These are phyloP conservation scores for Hanseniaspora mollemarum DNA, from an alignment of 805 yeast genomes.

Conservation along the genomic window DNA sequence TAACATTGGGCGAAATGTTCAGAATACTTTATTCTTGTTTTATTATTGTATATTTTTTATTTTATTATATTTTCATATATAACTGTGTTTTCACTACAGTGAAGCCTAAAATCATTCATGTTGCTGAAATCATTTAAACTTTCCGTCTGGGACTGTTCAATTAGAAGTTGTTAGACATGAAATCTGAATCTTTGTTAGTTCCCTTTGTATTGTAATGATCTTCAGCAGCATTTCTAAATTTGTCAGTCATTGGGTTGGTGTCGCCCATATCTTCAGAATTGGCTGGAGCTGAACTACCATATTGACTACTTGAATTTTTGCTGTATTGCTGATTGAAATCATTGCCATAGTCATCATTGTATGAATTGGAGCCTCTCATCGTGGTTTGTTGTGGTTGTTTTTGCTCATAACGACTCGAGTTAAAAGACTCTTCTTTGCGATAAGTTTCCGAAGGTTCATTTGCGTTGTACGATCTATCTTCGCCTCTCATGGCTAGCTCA, in stretches of 20 bases:
- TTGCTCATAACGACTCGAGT: no score
- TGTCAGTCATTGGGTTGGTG: constrained; percentile 2
- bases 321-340: background rate
- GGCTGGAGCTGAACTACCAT: no score
- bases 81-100: no score
- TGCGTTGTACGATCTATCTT: background rate
- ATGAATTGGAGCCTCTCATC: background rate
- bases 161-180: constrained; percentile 9
- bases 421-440: no score
- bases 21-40: no score
- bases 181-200: constrained; percentile 2
- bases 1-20: no score
- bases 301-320: no score
- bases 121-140: background rate
- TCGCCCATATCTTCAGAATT: no score
- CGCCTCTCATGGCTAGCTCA: background rate
- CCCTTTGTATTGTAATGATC: constrained; percentile 4
- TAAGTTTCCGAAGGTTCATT: background rate
- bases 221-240: constrained; percentile 1
- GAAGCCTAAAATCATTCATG: background rate
- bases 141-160: no score
- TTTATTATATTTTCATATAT: no score
- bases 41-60: no score
- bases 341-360: background rate
- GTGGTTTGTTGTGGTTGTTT: background rate